Evolutionary conservation across 108 stramenopile genomes (phyloP), one percentile per base, ranked within the genome.

Genomic region (Stephanodiscus minutulus): DNA sequence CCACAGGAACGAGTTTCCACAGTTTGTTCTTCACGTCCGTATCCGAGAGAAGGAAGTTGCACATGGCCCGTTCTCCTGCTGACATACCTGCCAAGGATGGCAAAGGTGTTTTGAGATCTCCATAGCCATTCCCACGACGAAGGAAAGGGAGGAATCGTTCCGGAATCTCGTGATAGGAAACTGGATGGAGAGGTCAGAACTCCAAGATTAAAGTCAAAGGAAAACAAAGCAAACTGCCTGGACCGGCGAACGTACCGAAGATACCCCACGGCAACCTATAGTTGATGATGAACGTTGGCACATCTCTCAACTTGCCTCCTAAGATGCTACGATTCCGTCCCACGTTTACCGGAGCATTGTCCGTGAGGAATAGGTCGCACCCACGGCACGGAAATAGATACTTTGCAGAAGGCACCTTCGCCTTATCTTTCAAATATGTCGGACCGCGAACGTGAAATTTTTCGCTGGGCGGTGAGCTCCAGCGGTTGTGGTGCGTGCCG

Each of bases 241-340:
- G n/a, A n/a, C n/a, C n/a, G n/a, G n/a, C n/a, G n/a, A n/a, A n/a
- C n/a, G n/a, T n/a, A n/a, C n/a, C n/a, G 62, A 91, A 81, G 12
- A 91, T 82, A 17, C 95, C 95, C 95, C 95, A 96, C 7, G 95
- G 95, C 27, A 96, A 72, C 3, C 92, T 79, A 70, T 92, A 96
- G 66, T 96, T 96, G 64, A 96, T 86, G 29, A 96, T 74, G 64
- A 96, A 91, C 24, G 95, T 96, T 7, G 91, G 87, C 10, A 74
- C 66, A 25, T 91, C 89, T 28, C 94, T 70, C 28, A 93, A 58
- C 8, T 76, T 66, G 2, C 95, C 95, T 10, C 85, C 84, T 29
- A 96, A 68, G 35, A 94, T 73, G 35, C 78, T 64, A 24, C 79
- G 25, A 66, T 88, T 83, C 55, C 86, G 81, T 77, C 85, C 92